Conservation (phyloP, 2,329 filamentous ascomycete species). For the Didymella pinodella region DNA sequence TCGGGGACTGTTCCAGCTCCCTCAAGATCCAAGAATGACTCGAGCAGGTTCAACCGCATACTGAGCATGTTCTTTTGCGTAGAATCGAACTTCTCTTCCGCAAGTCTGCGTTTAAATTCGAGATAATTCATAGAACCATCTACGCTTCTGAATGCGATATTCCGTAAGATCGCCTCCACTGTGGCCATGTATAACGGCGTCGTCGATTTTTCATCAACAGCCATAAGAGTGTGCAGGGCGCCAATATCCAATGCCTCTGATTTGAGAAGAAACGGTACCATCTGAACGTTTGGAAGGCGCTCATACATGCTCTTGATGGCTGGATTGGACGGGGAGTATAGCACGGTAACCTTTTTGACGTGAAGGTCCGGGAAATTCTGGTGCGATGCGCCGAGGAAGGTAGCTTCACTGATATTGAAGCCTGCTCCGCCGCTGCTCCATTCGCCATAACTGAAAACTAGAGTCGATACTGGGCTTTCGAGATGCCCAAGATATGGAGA, state of each 20-base stretch:
- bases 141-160: constrained; percentile 62
- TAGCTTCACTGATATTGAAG: constrained; percentile 65
- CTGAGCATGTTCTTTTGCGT: constrained; percentile 64
- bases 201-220: constrained; percentile 24
- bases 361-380: constrained; percentile 19
- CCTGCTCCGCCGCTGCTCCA: constrained; percentile 56
- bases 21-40: constrained; percentile 66
- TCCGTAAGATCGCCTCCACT: constrained; percentile 58
- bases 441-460: constrained; percentile 65
- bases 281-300: constrained; percentile 52
- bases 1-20: constrained; percentile 21
- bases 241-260: constrained; percentile 60
- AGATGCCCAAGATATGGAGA: constrained; percentile 55
- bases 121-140: constrained; percentile 59
- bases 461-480: constrained; percentile 62
- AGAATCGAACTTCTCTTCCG: constrained; percentile 26
- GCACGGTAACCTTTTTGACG: constrained; percentile 32
- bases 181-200: constrained; percentile 64
- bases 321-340: constrained; percentile 38
- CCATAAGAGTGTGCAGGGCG: constrained; percentile 53
- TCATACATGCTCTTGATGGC: constrained; percentile 32
- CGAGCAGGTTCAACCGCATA: constrained; percentile 68
- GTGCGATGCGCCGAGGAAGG: constrained; percentile 58
- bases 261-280: constrained; percentile 58
- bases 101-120: constrained; percentile 29